Evolutionary conservation across 306 rosid genomes (phyloP), one percentile per base, ranked within the genome.

Genomic region (Canavalia ensiformis): DNA sequence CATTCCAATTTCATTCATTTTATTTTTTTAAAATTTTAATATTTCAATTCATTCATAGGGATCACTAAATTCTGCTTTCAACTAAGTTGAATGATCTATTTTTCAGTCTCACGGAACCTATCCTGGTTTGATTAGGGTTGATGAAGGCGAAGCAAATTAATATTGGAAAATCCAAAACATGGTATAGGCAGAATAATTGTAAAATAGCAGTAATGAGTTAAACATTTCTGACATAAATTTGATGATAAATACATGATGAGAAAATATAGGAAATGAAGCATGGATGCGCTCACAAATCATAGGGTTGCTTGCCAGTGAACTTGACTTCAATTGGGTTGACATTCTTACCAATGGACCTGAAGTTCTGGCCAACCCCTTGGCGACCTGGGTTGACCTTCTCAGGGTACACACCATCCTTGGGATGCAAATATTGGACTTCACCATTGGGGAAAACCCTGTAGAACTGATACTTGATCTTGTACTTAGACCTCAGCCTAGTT

Each of bases 371-470:
- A 39, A 93, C 99, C 2, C 99, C 99, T 90, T 92, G 80, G 66
- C 99, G 92, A 35, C 98, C 99, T 0, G 97, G 89, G 88, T 96
- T 96, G 25, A 96, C 99, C 92, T 96, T 96, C 90, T 96, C 99
- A 0, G 99, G 99, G 87, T 96, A 96, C 2, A 95, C 99, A 2
- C 99, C 99, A 57, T 96, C 99, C 78, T 96, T 96, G 0, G 98
- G 99, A 64, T 95, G 99, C 92, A 96, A 84, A 65, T 96, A 96
- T 77, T 96, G 99, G 7, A 93, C 99, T 72, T 96, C 98, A 0
- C 99, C 99, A 65, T 90, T 96, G 6, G 99, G 99, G 77, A 96
- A 96, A 7, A 96, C 99, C 96, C 99, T 91, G 69, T 96, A 96
- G 80, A 96, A 96, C 80, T 93, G 98, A 81, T 96, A 96, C 83